Percentiles rank a stretch among this genome's conserved stretches.
phyloP scores from a whole-genome alignment of 2,329 filamentous ascomycete species.

The Fusarium musae region DNA sequence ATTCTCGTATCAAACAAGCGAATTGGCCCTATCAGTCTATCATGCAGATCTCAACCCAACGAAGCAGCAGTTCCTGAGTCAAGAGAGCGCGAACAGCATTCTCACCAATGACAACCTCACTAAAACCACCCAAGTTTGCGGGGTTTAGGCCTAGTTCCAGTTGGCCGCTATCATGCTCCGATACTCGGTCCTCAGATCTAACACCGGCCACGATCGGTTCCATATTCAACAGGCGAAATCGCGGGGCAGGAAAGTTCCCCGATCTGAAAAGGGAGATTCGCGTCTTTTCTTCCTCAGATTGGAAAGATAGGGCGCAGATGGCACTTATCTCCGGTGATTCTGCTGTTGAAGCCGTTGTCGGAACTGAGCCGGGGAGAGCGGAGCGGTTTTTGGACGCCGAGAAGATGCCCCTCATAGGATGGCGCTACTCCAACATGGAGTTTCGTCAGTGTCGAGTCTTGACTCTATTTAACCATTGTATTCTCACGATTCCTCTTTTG shows the following conservation, averaged over 20 bases:
- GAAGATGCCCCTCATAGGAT: neutral
- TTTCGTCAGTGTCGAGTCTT: neutral
- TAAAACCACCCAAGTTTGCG: neutral
- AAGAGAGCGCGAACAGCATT: neutral
- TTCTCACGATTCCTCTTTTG: neutral
- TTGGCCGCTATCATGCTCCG: neutral
- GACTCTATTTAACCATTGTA: neutral
- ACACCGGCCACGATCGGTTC: neutral
- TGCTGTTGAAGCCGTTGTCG: conserved; percentile 3
- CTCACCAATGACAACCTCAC: neutral
- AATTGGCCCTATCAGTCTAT: conserved; percentile 3
- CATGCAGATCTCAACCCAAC: neutral
- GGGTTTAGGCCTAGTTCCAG: neutral
- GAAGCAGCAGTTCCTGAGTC: neutral
- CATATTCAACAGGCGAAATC: conserved; percentile 1
- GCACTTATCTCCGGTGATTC: neutral
- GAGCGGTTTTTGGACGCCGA: conserved; percentile 27
- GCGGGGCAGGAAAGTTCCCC: conserved; percentile 23
- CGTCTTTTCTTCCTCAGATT: neutral
- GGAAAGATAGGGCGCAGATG: neutral
- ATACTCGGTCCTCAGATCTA: conserved; percentile 26
- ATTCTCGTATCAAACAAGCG: neutral
- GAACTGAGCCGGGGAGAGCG: conserved; percentile 1
- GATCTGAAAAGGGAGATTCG: neutral
- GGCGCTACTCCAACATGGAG: neutral